phyloP scores from a whole-genome alignment of 2,329 filamentous ascomycete genomes.

The Claviceps monticola region DNA sequence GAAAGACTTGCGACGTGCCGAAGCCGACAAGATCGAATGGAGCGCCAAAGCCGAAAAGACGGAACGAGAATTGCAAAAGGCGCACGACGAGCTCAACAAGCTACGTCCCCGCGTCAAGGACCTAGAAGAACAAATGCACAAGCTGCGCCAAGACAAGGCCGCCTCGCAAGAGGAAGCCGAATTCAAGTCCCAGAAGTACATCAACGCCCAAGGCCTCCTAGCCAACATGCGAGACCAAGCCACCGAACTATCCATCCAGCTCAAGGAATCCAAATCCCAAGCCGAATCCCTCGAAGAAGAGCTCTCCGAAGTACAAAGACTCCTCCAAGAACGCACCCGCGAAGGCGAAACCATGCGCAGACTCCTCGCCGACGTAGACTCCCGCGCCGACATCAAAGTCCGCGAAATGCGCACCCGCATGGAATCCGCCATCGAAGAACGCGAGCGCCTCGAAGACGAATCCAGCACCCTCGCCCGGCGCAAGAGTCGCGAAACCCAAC shows the following conservation, averaged over 20 bases:
- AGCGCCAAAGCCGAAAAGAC: slow-evolving; percentile 60
- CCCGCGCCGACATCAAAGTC: slow-evolving; percentile 65
- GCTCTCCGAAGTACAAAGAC: slow-evolving; percentile 70
- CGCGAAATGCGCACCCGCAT: slow-evolving; percentile 81
- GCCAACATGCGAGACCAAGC: slow-evolving; percentile 89
- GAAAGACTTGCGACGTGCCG: slow-evolving; percentile 63
- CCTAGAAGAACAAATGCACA: slow-evolving; percentile 60
- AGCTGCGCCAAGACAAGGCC: slow-evolving; percentile 53
- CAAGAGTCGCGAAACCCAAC: slow-evolving; percentile 71
- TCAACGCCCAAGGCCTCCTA: slow-evolving; percentile 71
- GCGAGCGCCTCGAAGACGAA: slow-evolving; percentile 86
- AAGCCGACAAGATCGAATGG: slow-evolving; percentile 67
- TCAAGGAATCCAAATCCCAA: slow-evolving; percentile 74
- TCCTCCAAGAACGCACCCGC: slow-evolving; percentile 75
- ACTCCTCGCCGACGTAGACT: slow-evolving; percentile 74
- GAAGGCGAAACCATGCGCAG: slow-evolving; percentile 93
- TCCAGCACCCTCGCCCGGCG: slow-evolving; percentile 63
- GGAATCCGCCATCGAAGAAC: slow-evolving; percentile 84
- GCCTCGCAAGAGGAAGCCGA: slow-evolving; percentile 65
- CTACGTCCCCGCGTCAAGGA: slow-evolving; percentile 48
- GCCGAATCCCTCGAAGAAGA: slow-evolving; percentile 87
- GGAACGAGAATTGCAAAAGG: slow-evolving; percentile 52
- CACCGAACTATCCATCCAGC: slow-evolving; percentile 74
- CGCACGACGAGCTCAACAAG: slow-evolving; percentile 59
- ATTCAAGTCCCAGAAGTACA: slow-evolving; percentile 73